These are phyloP conservation scores for Cadophora sp. DNA, from an alignment of 2,329 filamentous ascomycete genomes.

Conservation along the genomic window DNA sequence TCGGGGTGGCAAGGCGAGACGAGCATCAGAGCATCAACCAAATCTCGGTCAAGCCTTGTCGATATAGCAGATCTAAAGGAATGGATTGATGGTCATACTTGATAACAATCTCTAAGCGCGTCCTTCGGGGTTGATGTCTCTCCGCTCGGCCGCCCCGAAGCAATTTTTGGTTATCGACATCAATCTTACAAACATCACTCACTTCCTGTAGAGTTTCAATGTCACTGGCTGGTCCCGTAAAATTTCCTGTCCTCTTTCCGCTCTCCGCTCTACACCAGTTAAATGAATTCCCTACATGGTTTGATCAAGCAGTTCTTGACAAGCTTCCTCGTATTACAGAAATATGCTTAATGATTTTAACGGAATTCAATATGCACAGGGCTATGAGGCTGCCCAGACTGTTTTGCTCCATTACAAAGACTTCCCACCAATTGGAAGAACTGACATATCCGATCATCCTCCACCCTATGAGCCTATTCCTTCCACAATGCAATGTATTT, in stretches of 20 bases:
- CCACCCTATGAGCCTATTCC: slow-evolving; percentile 12
- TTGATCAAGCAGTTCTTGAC: not conserved
- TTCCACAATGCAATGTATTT: not conserved
- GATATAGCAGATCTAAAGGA: not conserved
- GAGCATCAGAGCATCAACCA: not conserved
- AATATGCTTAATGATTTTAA: not conserved
- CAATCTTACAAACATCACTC: not conserved
- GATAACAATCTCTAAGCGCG: not conserved
- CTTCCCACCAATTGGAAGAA: slow-evolving; percentile 4
- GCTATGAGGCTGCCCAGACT: not conserved
- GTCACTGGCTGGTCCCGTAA: no score
- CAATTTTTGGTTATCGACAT: not conserved
- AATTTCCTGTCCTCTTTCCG: not conserved
- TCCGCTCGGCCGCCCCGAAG: not conserved
- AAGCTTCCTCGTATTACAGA: slow-evolving; percentile 7
- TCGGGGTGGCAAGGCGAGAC: not conserved
- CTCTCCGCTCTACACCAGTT: no score
- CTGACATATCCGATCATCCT: not conserved
- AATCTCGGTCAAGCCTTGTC: slow-evolving; percentile 4
- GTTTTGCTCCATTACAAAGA: not conserved
- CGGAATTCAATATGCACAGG: not conserved
- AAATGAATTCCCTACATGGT: no score
- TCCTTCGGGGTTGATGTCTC: not conserved
- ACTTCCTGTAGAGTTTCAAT: not conserved
- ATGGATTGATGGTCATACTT: no score